Conservation (phyloP, 1,284 basidiomycete genomes). For the Sporisorium iseilematis-ciliati region DNA sequence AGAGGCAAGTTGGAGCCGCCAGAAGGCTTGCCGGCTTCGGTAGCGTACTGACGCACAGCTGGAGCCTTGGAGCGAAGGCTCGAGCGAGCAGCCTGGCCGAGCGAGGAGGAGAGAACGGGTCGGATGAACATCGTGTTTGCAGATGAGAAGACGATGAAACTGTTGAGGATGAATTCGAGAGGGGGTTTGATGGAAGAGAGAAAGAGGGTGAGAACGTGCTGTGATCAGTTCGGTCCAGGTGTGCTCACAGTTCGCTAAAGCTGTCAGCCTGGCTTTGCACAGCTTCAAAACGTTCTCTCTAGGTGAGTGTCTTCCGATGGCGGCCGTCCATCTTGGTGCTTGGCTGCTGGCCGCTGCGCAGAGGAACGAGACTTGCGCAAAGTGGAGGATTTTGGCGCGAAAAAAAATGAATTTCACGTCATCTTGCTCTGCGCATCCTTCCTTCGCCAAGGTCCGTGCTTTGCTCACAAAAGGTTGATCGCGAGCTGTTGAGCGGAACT, state of each 20-base stretch:
- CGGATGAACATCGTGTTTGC: conserved; percentile 49
- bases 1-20: conserved; percentile 61
- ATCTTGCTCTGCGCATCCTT: conserved; percentile 16
- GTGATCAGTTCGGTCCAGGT: neutral
- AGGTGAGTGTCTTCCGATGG: neutral
- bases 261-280: neutral
- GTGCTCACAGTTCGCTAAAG: neutral
- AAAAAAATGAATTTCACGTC: conserved; percentile 21
- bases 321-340: neutral
- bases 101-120: conserved; percentile 46
- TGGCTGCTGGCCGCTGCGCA: neutral
- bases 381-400: neutral
- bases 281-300: neutral
- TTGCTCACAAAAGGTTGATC: neutral
- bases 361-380: neutral
- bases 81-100: conserved; percentile 51
- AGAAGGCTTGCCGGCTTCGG: conserved; percentile 49
- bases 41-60: conserved; percentile 42
- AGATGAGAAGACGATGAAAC: neutral
- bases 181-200: neutral
- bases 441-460: conserved; percentile 8
- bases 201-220: neutral
- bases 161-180: neutral
- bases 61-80: conserved; percentile 48
- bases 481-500: neutral